Evolutionary conservation across 805 yeast species (phyloP).

Genomic region (Candida railenensis): DNA sequence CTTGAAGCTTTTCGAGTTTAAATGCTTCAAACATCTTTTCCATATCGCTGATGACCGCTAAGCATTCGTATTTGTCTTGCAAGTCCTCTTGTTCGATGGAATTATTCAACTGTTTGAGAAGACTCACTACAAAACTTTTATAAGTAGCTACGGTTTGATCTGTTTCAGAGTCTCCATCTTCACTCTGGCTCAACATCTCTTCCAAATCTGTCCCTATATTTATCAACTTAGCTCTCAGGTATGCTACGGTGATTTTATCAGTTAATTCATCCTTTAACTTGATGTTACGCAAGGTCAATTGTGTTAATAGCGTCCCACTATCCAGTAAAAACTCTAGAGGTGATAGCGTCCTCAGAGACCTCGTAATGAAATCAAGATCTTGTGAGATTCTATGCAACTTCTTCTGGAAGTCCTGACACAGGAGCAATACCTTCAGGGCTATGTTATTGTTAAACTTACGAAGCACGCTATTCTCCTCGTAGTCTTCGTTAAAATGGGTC

Average conservation of each 20-base stretch:
- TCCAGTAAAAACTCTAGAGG: conserved; percentile 53
- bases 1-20: conserved; percentile 32
- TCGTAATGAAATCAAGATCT: conserved; percentile 48
- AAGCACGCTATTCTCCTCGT: conserved; percentile 13
- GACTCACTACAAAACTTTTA: conserved; percentile 56
- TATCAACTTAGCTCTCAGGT: conserved; percentile 64
- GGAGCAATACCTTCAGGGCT: conserved; percentile 51
- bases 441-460: conserved; percentile 50
- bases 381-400: conserved; percentile 39
- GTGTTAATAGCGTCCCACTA: conserved; percentile 49
- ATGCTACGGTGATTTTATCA: conserved; percentile 54
- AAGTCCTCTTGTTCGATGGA: conserved; percentile 55
- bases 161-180: conserved; percentile 24
- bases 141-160: conserved; percentile 44
- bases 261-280: conserved; percentile 50
- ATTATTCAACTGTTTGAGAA: conserved; percentile 56
- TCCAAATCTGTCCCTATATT: conserved; percentile 65
- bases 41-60: conserved; percentile 65
- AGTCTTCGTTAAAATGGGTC: conserved; percentile 29
- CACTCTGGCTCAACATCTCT: conserved; percentile 33
- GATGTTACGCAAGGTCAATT: conserved; percentile 43
- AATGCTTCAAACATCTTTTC: conserved; percentile 69
- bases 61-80: conserved; percentile 62
- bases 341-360: conserved; percentile 36
- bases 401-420: conserved; percentile 48